phyloP scores from a whole-genome alignment of 2,329 filamentous ascomycete genomes.

The Diaporthe vexans region DNA sequence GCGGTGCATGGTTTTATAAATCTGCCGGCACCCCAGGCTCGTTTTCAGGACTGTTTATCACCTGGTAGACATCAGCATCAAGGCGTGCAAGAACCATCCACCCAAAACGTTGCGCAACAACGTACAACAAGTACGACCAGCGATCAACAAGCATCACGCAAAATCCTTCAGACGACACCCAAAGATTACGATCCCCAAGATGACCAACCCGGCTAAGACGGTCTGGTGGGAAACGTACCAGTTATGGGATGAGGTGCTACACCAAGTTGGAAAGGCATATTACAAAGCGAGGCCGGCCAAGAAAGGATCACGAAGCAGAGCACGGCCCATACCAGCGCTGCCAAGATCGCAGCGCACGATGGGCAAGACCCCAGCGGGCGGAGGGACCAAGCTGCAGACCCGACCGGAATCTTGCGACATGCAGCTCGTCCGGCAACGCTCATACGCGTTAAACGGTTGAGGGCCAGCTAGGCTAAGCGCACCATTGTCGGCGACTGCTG shows the following conservation, averaged over 20 bases:
- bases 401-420: slow-evolving; percentile 26
- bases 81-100: background rate
- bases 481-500: background rate
- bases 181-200: background rate
- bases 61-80: background rate
- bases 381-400: background rate
- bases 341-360: slow-evolving; percentile 9
- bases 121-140: background rate
- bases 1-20: background rate
- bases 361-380: background rate
- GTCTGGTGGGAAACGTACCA: slow-evolving; percentile 53
- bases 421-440: slow-evolving; percentile 31
- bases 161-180: background rate
- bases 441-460: slow-evolving; percentile 13
- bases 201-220: slow-evolving; percentile 41
- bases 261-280: slow-evolving; percentile 55
- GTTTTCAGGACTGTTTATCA: background rate
- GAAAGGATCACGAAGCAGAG: slow-evolving; percentile 5
- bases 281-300: slow-evolving; percentile 47
- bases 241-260: slow-evolving; percentile 56
- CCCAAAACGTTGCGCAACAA: background rate
- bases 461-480: background rate
- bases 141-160: background rate
- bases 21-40: background rate
- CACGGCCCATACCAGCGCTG: slow-evolving; percentile 18